These are phyloP conservation scores for Lachancea cidri DNA, from an alignment of 805 yeast genomes.

Conservation along the genomic window DNA sequence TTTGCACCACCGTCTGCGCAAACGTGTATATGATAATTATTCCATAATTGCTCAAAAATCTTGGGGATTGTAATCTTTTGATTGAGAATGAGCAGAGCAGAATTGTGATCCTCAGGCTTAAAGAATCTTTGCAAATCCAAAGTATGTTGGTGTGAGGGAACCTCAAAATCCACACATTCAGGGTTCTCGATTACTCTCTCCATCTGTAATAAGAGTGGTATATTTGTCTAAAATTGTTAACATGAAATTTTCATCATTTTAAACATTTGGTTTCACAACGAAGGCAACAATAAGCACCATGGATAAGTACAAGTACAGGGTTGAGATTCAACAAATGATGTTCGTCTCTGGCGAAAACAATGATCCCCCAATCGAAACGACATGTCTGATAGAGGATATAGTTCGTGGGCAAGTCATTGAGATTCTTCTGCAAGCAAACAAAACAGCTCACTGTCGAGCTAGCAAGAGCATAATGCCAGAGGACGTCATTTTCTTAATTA, in stretches of 20 bases:
- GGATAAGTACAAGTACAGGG: conserved; percentile 67
- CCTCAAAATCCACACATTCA: conserved; percentile 19
- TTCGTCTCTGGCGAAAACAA: conserved; percentile 93
- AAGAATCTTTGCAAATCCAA: conserved; percentile 16
- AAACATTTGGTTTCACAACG: background rate
- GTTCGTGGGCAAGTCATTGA: conserved; percentile 94
- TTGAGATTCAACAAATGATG: conserved; percentile 99
- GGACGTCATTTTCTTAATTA: conserved; percentile 84
- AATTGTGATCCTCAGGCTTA: conserved; percentile 12
- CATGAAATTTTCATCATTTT: background rate
- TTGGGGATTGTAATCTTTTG: conserved; percentile 49
- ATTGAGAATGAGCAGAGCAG: conserved; percentile 57
- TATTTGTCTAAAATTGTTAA: too few species aligned
- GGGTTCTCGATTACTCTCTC: conserved; percentile 21
- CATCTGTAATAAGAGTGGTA: background rate
- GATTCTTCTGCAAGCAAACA: conserved; percentile 67
- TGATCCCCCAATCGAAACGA: conserved; percentile 89
- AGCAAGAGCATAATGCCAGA: conserved; percentile 84
- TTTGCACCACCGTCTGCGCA: conserved; percentile 98
- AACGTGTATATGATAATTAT: conserved; percentile 43
- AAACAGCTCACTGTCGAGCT: conserved; percentile 73
- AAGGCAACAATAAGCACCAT: conserved; percentile 7
- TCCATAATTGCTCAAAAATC: conserved; percentile 54
- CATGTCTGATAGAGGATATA: conserved; percentile 90
- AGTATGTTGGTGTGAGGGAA: conserved; percentile 6